A percentile compares a stretch with the other conserved stretches of the same genome.
These are phyloP conservation scores for Balamuthia mandrillaris DNA, from an alignment of 208 protist species.

Conservation along the genomic window DNA sequence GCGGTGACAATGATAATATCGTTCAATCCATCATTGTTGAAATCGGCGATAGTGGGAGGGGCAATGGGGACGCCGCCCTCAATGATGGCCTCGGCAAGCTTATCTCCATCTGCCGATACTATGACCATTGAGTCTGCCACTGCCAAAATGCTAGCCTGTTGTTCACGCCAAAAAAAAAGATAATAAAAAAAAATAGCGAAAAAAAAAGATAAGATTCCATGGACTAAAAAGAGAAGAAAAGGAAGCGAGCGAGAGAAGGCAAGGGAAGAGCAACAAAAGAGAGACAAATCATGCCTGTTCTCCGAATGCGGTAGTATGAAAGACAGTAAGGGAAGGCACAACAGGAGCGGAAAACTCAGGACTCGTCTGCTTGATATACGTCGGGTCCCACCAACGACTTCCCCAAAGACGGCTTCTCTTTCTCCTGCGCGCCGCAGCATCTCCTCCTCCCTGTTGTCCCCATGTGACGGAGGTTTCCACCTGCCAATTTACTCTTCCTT, in stretches of 20 bases:
- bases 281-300: too few species aligned
- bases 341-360: neutral
- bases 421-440: too few species aligned
- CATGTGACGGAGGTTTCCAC: conserved; percentile 30
- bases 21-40: conserved; percentile 61
- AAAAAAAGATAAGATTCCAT: too few species aligned
- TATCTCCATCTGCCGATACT: too few species aligned
- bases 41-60: conserved; percentile 44
- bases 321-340: neutral
- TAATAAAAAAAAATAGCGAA: too few species aligned
- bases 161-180: too few species aligned
- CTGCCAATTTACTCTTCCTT: conserved; percentile 44
- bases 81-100: too few species aligned
- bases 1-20: conserved; percentile 50
- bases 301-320: neutral
- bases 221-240: too few species aligned
- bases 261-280: too few species aligned
- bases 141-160: too few species aligned
- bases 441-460: neutral
- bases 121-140: too few species aligned
- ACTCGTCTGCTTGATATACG: neutral
- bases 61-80: conserved; percentile 31
- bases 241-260: too few species aligned
- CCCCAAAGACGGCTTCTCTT: neutral
- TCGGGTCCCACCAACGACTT: neutral